A percentile compares a stretch with the other conserved stretches of the same genome.
Conservation (phyloP, 208 protist genomes). For the Leishmania lainsoni region DNA sequence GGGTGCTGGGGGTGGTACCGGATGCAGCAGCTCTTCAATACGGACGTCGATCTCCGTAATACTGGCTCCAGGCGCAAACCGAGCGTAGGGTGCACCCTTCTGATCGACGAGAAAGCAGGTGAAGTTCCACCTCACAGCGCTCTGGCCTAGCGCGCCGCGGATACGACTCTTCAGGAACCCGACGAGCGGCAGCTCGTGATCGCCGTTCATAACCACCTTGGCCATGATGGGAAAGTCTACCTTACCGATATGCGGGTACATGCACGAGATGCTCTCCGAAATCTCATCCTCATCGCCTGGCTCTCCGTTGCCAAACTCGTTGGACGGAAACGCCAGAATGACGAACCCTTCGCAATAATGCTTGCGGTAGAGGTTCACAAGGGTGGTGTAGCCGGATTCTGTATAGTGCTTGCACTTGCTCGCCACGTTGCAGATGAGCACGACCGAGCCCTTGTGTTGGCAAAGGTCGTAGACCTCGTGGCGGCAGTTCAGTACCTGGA, state of each 20-base stretch:
- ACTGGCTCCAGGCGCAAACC: slow-evolving; percentile 61
- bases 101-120: slow-evolving; percentile 86
- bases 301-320: slow-evolving; percentile 88
- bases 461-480: slow-evolving; percentile 74
- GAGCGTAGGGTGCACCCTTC: slow-evolving; percentile 51
- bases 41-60: slow-evolving; percentile 58
- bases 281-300: slow-evolving; percentile 81
- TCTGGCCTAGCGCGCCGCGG: slow-evolving; percentile 54
- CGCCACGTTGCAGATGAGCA: slow-evolving; percentile 91
- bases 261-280: slow-evolving; percentile 56
- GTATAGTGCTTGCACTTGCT: slow-evolving; percentile 88
- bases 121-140: slow-evolving; percentile 93
- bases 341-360: slow-evolving; percentile 68
- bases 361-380: slow-evolving; percentile 73
- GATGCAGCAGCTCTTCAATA: slow-evolving; percentile 44
- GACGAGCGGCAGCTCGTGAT: slow-evolving; percentile 70
- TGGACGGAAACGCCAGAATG: slow-evolving; percentile 91
- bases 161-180: slow-evolving; percentile 70
- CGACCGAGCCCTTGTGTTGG: slow-evolving; percentile 79
- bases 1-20: background rate
- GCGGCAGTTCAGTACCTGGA: slow-evolving; percentile 58
- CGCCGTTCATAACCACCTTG: slow-evolving; percentile 91
- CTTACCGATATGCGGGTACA: slow-evolving; percentile 46
- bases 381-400: slow-evolving; percentile 65
- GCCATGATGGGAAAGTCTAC: slow-evolving; percentile 80